These are phyloP conservation scores for Calamus simplicifolius DNA, from an alignment of 176 grass and related monocot genomes.

Conservation along the genomic window DNA sequence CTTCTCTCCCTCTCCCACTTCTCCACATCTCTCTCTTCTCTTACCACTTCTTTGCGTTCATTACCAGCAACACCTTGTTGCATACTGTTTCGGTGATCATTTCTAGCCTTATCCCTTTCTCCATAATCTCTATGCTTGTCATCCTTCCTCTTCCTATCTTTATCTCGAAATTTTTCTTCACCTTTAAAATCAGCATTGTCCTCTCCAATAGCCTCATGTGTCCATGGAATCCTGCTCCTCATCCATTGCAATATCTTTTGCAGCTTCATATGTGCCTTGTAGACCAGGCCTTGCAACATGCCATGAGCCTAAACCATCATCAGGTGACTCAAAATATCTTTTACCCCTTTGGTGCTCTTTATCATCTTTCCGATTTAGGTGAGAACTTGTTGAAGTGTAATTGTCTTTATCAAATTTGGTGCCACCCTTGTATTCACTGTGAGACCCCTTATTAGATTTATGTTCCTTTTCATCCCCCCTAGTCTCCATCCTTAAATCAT, in stretches of 20 bases:
- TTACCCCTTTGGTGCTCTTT: slow-evolving; percentile 50
- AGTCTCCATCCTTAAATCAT: slow-evolving; percentile 39
- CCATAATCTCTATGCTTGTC: slow-evolving; percentile 44
- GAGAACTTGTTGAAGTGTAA: slow-evolving; percentile 30
- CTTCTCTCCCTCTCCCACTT: slow-evolving; percentile 61
- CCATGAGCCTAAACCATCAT: slow-evolving; percentile 44
- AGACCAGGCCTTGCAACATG: slow-evolving; percentile 29
- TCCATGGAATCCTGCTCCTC: slow-evolving; percentile 30
- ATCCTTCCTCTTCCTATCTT: slow-evolving; percentile 55
- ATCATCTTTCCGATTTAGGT: slow-evolving; percentile 47
- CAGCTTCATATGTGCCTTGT: slow-evolving; percentile 38
- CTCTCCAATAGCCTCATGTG: slow-evolving; percentile 52
- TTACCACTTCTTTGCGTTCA: slow-evolving; percentile 57
- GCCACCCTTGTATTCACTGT: slow-evolving; percentile 44
- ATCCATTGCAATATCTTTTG: slow-evolving; percentile 25
- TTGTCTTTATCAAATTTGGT: slow-evolving; percentile 50
- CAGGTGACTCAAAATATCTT: slow-evolving; percentile 32
- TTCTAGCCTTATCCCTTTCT: slow-evolving; percentile 54
- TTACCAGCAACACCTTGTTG: slow-evolving; percentile 27
- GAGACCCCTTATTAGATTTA: slow-evolving; percentile 34
- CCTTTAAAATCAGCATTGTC: slow-evolving; percentile 52
- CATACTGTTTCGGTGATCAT: slow-evolving; percentile 36
- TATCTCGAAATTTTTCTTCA: slow-evolving; percentile 63
- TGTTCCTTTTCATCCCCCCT: slow-evolving; percentile 45
- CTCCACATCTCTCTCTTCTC: slow-evolving; percentile 64